These are phyloP conservation scores for Geranium incanum DNA, from an alignment of 441 rosid genomes.

Conservation along the genomic window DNA sequence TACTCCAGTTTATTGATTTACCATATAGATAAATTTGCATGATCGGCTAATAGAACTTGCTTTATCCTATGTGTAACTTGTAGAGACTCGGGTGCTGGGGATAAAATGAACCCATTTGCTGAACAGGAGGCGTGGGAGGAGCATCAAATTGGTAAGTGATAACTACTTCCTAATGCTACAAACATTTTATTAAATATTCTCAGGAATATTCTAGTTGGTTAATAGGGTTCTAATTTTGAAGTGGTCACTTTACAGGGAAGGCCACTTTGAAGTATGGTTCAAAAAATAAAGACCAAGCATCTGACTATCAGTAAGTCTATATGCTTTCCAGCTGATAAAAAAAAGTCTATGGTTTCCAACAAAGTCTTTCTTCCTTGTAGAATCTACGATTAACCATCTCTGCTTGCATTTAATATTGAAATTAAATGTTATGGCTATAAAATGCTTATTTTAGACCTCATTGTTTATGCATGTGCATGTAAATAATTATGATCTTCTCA, in stretches of 20 bases:
- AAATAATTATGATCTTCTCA: constrained; percentile 11
- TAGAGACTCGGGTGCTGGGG: constrained; percentile 61
- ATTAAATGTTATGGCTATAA: not conserved
- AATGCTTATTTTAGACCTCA: not conserved
- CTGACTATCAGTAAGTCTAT: constrained; percentile 66
- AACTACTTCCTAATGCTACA: constrained; percentile 8
- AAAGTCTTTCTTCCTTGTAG: not conserved
- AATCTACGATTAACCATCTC: not conserved
- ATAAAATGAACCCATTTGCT: constrained; percentile 92
- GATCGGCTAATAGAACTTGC: constrained; percentile 11
- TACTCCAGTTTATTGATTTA: not conserved
- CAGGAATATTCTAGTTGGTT: constrained; percentile 9
- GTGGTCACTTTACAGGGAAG: constrained; percentile 50
- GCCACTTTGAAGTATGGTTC: constrained; percentile 76
- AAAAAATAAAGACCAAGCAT: constrained; percentile 56
- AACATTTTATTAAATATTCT: constrained; percentile 9
- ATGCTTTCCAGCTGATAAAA: not conserved
- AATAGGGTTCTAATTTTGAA: constrained; percentile 18
- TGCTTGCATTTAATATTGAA: not conserved
- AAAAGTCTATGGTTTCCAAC: not conserved
- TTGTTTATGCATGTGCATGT: constrained; percentile 2
- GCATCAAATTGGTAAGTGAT: constrained; percentile 71
- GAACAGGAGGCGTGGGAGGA: constrained; percentile 99
- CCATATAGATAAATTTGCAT: constrained; percentile 8
- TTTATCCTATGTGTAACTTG: constrained; percentile 11